Base-by-base conservation (phyloP, 345 rosid species). In the Bruguiera sexangula region DNA sequence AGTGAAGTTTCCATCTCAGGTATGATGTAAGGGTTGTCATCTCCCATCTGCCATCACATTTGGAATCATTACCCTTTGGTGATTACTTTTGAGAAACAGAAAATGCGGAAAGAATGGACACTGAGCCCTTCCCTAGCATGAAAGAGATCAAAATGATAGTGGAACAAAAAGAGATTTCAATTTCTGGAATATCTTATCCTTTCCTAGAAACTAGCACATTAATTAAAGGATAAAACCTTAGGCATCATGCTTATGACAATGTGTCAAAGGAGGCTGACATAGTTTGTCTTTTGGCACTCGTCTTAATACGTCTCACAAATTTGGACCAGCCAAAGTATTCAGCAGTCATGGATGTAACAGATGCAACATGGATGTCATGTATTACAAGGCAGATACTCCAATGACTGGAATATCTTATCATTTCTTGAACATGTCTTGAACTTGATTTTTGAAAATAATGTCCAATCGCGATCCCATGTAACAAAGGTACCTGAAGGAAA, bases 1-100 rank as follows among this genome's bases (percentile, higher is more conserved):
- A 86, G 80, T 46, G 90, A 86, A 55, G 91, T 75, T 57, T 88
- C 93, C 96, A 90, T 90, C 72, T 88, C 93, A 34, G 93, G 96
- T 53, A 90, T 90, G 52, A 86, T 87, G 63, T 69, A 83, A 27
- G 91, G 96, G 79, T 85, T 86, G 64, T 90, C 92, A 74, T 86
- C 96, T 71, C 96, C 86, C 96, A 90, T 88, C 96, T 90, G 79
- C 60, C 57, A 72, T 66, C 24, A 6, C 21, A 6, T n/a, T 54
- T 54, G 21, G 2, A 54, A 21, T 21, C 58, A 54, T 54, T 54
- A n/a, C 10, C 26, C 8, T 34, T 34, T 34, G 9, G 37, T 34
- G 37, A 34, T 34, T 34, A 34, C 37, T 34, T 34, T 7, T 34
- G 37, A 34, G 37, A 34, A 34, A 34, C 37, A 52, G 60, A 53